Evolutionary conservation across 169 alveolate genomes (phyloP).

Genomic region (Plasmodium vinckei): DNA sequence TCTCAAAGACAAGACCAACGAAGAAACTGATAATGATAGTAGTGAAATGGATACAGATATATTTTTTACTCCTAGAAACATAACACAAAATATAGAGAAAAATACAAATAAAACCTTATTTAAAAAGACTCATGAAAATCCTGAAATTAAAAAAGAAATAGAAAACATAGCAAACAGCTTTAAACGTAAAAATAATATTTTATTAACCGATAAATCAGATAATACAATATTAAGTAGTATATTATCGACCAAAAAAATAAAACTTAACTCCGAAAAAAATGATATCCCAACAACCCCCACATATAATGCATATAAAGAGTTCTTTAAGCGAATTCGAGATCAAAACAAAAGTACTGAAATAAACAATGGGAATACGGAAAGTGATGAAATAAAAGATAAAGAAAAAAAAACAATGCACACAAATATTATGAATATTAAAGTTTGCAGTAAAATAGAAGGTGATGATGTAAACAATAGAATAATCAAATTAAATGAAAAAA

Average conservation of each 20-base stretch:
- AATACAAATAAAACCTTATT: slow-evolving; percentile 8
- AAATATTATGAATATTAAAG: slow-evolving; percentile 5
- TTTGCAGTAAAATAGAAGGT: slow-evolving; percentile 8
- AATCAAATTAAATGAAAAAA: not conserved
- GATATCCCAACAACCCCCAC: not conserved
- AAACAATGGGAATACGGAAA: too few relatives aligned
- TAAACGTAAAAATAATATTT: slow-evolving; percentile 68
- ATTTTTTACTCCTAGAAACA: slow-evolving; percentile 38
- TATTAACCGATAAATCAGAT: slow-evolving; percentile 32
- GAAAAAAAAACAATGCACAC: not conserved
- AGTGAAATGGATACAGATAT: slow-evolving; percentile 5
- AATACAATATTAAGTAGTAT: slow-evolving; percentile 32
- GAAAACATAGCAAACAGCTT: slow-evolving; percentile 44
- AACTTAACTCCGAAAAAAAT: slow-evolving; percentile 5
- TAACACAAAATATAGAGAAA: not conserved
- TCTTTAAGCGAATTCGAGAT: slow-evolving; percentile 12
- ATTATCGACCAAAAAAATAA: slow-evolving; percentile 34
- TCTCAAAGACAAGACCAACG: not conserved
- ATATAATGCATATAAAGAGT: slow-evolving; percentile 43
- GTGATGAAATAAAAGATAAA: not conserved
- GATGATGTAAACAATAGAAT: slow-evolving; percentile 32
- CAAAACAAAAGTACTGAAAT: not conserved
- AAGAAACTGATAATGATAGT: not conserved
- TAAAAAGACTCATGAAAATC: slow-evolving; percentile 28
- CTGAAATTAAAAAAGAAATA: slow-evolving; percentile 55